These are phyloP conservation scores for Uronychia setigera DNA, from an alignment of 73 alveolate species.

Conservation along the genomic window DNA sequence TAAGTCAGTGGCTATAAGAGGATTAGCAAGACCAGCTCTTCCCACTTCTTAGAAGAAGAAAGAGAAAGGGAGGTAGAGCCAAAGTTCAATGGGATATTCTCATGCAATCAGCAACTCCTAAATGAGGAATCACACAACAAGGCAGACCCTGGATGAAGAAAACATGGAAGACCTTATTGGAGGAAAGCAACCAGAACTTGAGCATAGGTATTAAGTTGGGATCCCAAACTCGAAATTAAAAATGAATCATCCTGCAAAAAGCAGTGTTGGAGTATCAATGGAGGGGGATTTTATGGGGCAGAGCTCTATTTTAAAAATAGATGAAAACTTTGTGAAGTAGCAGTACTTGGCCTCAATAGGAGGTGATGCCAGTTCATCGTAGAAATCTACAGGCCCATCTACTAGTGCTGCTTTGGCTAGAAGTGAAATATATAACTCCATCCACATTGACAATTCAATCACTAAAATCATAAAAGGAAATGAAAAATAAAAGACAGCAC, in stretches of 20 bases:
- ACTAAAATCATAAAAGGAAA: too few relatives aligned
- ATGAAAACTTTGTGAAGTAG: too few relatives aligned
- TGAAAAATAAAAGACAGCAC: background rate
- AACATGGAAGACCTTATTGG: background rate
- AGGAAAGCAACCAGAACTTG: too few relatives aligned
- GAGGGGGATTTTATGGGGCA: too few relatives aligned
- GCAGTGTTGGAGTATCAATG: background rate
- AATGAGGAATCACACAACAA: background rate
- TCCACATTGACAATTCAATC: background rate
- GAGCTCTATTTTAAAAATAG: too few relatives aligned
- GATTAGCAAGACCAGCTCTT: background rate
- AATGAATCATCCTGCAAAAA: background rate
- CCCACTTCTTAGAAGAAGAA: background rate
- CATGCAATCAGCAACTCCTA: background rate
- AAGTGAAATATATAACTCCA: background rate
- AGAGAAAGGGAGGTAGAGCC: background rate
- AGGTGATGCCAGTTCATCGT: background rate
- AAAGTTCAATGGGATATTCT: background rate
- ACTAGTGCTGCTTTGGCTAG: background rate
- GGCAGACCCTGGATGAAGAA: background rate
- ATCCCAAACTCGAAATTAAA: background rate
- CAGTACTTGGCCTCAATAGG: too few relatives aligned
- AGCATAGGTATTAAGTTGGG: too few relatives aligned
- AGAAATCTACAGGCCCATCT: background rate
- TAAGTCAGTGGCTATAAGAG: background rate